Conservation (phyloP, 177 flowering plant species). For the Vitis hybrid region DNA sequence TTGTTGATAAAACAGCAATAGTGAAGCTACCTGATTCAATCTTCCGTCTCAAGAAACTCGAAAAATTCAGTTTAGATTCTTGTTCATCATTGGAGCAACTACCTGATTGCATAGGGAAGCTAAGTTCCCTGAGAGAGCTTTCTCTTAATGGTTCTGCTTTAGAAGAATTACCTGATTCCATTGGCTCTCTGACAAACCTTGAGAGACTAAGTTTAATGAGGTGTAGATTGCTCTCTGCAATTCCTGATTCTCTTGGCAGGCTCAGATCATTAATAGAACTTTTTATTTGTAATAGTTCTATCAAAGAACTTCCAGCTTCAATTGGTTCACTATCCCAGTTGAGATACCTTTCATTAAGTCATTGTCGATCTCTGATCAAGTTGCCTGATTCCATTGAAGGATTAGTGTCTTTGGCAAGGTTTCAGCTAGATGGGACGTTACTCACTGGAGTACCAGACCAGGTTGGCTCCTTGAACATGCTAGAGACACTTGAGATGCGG, state of each 20-base stretch:
- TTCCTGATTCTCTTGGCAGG: slow-evolving; percentile 29
- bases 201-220: slow-evolving; percentile 17
- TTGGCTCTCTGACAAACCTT: slow-evolving; percentile 25
- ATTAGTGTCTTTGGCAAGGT: slow-evolving; percentile 19
- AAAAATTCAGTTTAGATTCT: slow-evolving; percentile 15
- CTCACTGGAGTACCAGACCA: slow-evolving; percentile 23
- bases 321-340: slow-evolving; percentile 26
- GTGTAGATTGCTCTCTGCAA: slow-evolving; percentile 19
- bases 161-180: slow-evolving; percentile 25
- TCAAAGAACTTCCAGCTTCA: slow-evolving; percentile 30
- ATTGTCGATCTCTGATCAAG: slow-evolving; percentile 15
- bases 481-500: slow-evolving; percentile 23
- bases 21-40: slow-evolving; percentile 23
- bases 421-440: slow-evolving; percentile 13
- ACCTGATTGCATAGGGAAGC: slow-evolving; percentile 20
- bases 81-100: slow-evolving; percentile 21
- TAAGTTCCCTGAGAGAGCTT: slow-evolving; percentile 26
- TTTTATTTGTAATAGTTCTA: slow-evolving; percentile 11
- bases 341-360: slow-evolving; percentile 18
- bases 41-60: slow-evolving; percentile 27
- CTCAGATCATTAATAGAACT: slow-evolving; percentile 21
- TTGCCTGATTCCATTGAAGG: slow-evolving; percentile 31
- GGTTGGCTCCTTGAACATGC: slow-evolving; percentile 20
- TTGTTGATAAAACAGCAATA: slow-evolving; percentile 25
- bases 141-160: slow-evolving; percentile 14